These are phyloP conservation scores for Cryptococcus sp. DNA, from an alignment of 1,284 basidiomycete species.

Conservation along the genomic window DNA sequence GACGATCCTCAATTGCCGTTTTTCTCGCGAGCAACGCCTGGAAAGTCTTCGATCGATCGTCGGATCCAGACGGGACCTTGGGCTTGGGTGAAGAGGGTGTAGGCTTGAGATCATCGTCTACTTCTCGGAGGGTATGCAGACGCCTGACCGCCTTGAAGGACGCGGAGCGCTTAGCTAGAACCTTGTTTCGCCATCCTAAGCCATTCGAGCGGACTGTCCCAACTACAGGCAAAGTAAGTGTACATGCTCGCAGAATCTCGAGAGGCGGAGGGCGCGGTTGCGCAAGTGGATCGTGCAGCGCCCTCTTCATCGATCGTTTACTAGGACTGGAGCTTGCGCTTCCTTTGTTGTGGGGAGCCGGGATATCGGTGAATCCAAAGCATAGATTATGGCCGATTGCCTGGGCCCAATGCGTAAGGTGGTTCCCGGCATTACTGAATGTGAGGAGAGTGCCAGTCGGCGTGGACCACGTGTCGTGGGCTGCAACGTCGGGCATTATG, in stretches of 20 bases:
- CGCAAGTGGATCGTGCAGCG: neutral
- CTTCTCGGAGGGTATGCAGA: constrained; percentile 5
- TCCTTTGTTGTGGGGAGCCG: neutral
- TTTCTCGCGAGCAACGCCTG: constrained; percentile 8
- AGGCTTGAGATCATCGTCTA: constrained; percentile 9
- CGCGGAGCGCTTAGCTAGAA: constrained; percentile 14
- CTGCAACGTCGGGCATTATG: neutral
- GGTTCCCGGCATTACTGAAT: constrained; percentile 11
- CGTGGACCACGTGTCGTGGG: neutral
- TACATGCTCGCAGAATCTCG: constrained; percentile 12
- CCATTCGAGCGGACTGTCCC: constrained; percentile 6
- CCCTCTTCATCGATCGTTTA: neutral
- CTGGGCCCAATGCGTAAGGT: constrained; percentile 11
- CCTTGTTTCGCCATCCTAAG: constrained; percentile 11
- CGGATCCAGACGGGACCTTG: neutral
- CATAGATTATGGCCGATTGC: constrained; percentile 8
- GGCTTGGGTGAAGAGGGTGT: constrained; percentile 4
- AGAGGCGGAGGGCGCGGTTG: neutral
- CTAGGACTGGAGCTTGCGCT: too few relatives aligned
- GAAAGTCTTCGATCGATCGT: constrained; percentile 7
- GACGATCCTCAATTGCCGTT: constrained; percentile 2
- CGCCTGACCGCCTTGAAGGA: constrained; percentile 15
- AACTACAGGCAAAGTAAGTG: constrained; percentile 7
- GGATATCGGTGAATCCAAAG: constrained; percentile 5
- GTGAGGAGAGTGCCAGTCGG: constrained; percentile 10